phyloP scores from a whole-genome alignment of 2,329 filamentous ascomycete species.

The Fusarium clavum region DNA sequence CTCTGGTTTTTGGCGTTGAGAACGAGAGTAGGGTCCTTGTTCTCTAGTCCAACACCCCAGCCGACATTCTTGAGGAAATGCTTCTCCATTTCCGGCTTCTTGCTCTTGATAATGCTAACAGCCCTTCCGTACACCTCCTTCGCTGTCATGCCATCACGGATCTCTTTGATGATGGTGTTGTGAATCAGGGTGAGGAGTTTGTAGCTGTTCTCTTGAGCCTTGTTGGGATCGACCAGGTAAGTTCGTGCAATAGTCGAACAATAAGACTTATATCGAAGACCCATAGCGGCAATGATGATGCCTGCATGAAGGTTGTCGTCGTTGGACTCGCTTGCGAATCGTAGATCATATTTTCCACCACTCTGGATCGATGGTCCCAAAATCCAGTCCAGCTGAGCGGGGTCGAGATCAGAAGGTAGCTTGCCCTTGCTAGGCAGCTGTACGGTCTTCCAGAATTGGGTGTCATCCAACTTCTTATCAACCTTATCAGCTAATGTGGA shows the following conservation, averaged over 20 bases:
- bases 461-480: conserved; percentile 89
- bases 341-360: conserved; percentile 93
- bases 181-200: conserved; percentile 87
- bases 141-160: conserved; percentile 84
- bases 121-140: conserved; percentile 96
- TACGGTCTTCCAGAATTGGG: conserved; percentile 90
- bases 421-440: conserved; percentile 77
- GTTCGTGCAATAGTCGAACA: conserved; percentile 92
- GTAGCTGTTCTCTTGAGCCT: conserved; percentile 94
- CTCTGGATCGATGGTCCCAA: conserved; percentile 92
- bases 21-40: conserved; percentile 83
- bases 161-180: conserved; percentile 88
- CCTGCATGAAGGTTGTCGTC: conserved; percentile 87
- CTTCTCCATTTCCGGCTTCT: conserved; percentile 95
- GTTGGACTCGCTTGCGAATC: conserved; percentile 81
- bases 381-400: conserved; percentile 92
- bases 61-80: conserved; percentile 94
- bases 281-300: conserved; percentile 92
- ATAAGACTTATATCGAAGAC: conserved; percentile 95
- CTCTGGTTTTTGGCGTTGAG: conserved; percentile 89
- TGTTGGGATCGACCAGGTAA: conserved; percentile 96
- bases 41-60: conserved; percentile 92
- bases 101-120: conserved; percentile 80
- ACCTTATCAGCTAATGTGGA: conserved; percentile 87
- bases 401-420: conserved; percentile 87